Evolutionary conservation across 768 basidiomycete species (phyloP), one percentile per base, ranked within the genome.

Genomic region (Termitomyces sp.): DNA sequence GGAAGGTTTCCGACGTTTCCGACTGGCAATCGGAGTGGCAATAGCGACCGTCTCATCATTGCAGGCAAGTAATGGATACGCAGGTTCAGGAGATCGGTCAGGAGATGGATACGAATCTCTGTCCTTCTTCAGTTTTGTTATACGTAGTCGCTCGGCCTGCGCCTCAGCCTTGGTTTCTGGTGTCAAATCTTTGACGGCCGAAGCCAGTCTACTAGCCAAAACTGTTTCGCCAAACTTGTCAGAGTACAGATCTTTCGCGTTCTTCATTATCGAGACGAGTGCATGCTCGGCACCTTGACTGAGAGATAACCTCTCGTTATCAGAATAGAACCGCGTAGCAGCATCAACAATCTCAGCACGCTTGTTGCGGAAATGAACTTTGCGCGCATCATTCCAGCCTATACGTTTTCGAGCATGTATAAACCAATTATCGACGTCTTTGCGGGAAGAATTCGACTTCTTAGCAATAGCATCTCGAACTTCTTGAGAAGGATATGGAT

Each of bases 291-390:
- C 54, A 23, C 63, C 41, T 41, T 62, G 59, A 16, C 67, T 57
- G 4, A 74, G 61, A 12, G 70, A 66, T 12, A 60, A 38, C 12
- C 57, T 64, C n/a, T 68, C 63, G 7, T 66, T 61, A 28, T 58
- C 38, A 32, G 64, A 55, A 56, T 74, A 77, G 40, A 74, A 74
- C 0, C 64, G 66, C 1, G 66, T 68, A 1, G 80, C 80, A 1
- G 76, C 78, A 16, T 70, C 66, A 16, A 79, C 57, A 5, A 79
- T 76, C n/a, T n/a, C n/a, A n/a, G n/a, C n/a, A n/a, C n/a, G n/a
- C n/a, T n/a, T n/a, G n/a, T n/a, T n/a, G n/a, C n/a, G n/a, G n/a
- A n/a, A n/a, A n/a, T n/a, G n/a, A n/a, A n/a, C n/a, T n/a, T n/a
- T n/a, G n/a, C n/a, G n/a, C n/a, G n/a, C n/a, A n/a, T n/a, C n/a